A percentile compares a stretch with the other conserved stretches of the same genome.
Evolutionary conservation across 768 basidiomycete species (phyloP).

Genomic region (Gymnopilus junonius): DNA sequence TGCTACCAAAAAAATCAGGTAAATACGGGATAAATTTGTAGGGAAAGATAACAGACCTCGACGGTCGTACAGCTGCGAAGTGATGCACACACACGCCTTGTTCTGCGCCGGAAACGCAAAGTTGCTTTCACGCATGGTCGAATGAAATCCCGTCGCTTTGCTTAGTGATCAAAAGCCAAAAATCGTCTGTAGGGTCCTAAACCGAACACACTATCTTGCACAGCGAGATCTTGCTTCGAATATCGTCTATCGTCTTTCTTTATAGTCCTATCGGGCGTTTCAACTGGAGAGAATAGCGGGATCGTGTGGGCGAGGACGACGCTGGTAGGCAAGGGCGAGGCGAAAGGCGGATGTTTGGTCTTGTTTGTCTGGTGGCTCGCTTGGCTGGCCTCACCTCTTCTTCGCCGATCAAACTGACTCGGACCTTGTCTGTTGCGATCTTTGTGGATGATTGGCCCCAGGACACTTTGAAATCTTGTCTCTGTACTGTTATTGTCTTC

Average conservation of each 20-base stretch:
- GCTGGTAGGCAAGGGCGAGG: neutral
- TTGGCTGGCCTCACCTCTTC: no score
- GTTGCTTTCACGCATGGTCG: slow-evolving; percentile 96
- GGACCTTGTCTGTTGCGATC: neutral
- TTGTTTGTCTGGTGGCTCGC: slow-evolving; percentile 11
- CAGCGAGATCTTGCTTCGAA: no score
- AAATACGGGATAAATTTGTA: slow-evolving; percentile 44
- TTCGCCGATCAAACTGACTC: neutral
- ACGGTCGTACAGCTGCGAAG: slow-evolving; percentile 92
- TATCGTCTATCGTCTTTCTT: no score
- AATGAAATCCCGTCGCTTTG: slow-evolving; percentile 93
- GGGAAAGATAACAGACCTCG: slow-evolving; percentile 65
- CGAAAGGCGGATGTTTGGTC: slow-evolving; percentile 8
- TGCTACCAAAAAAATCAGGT: slow-evolving; percentile 36
- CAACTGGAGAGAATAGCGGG: neutral
- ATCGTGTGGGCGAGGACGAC: neutral
- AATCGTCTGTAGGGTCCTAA: neutral
- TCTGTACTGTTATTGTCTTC: neutral
- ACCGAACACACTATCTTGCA: neutral
- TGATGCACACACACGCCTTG: slow-evolving; percentile 93
- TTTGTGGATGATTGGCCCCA: neutral
- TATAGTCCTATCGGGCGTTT: neutral
- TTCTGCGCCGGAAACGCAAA: slow-evolving; percentile 95
- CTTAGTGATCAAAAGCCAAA: slow-evolving; percentile 8
- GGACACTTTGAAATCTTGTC: neutral